Evolutionary conservation across 306 rosid species (phyloP), one percentile per base, ranked within the genome.

Genomic region (Gleditsia sinensis): DNA sequence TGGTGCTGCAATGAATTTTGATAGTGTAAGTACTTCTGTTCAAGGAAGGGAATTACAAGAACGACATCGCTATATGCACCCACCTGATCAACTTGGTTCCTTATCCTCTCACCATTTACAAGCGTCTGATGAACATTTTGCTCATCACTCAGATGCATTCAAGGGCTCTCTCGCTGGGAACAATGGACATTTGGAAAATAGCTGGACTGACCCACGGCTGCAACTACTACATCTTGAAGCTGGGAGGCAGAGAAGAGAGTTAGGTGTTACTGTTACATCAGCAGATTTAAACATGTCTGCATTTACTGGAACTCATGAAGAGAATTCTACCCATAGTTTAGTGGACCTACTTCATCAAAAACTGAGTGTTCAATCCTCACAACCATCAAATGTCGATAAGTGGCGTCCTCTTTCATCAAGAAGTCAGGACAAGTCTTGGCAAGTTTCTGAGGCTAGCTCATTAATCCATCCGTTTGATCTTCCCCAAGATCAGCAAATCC

Each of bases 11-110:
- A 69, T 62, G 79, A 77, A 77, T 65, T 74, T 78, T 70, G 83
- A 83, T 33, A 56, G 46, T 62, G 27, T 13, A 42, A 72, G 68
- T 51, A 56, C 71, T 9, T 32, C 25, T 34, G 76, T 61, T 36
- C 89, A 79, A 36, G 85, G 85, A 78, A 75, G 84, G 71, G 91
- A 84, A 37, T 66, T 75, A 24, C 84, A 76, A 46, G 89, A 88
- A 37, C 86, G 72, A 5, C 83, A 70, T 66, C 77, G 50, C 36
- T 75, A 16, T 68, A 67, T 60, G 74, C 83, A 71, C 37, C 80
- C 86, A 50, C 17, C 76, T 58, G 87, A 80, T 55, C 82, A 82
- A 32, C 54, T 56, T 32, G 87, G 83, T 51, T 74, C 90, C 57
- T 50, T 84, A 67, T 75, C 86, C 13, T 74, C 87, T 60, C 88